Base-by-base conservation (phyloP, 192 early-diverging fungal species). In the Gonapodya prolifera region DNA sequence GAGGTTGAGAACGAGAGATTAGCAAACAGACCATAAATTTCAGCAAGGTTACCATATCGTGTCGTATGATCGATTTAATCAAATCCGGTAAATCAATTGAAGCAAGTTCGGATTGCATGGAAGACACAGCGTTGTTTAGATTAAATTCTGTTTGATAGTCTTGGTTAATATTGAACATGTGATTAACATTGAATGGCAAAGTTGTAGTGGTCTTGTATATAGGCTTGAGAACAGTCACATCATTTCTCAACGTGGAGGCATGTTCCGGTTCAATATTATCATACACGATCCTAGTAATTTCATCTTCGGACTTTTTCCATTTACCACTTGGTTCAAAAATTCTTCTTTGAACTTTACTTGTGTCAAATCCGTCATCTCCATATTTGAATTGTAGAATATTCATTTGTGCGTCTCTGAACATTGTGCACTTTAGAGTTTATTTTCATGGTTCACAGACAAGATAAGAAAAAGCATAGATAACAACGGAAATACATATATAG, bases 291-390 rank as follows among this genome's bases (percentile, higher is more conserved):
- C 90, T 92, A n/a, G 8, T 69, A n/a, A 69, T 16, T n/a, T 69
- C 45, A 85, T 91, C 98, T 83, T 87, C 90, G 75, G 87, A 87
- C 76, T 92, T 90, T 79, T 98, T 97, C 34, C 87, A 78, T 0
- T 75, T 80, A 83, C 97, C 84, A 77, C 81, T 85, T 77, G 90
- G 86, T 29, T 88, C 86, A 29, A 99, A 79, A n/a, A 84, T 87
- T 81, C 97, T 95, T 30, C 81, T 84, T 84, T 99, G 95, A 36
- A 98, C 92, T 75, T 86, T 87, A 76, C 89, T 92, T 28, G 90
- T 95, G 83, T 99, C 97, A 94, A 98, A 96, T 70, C 96, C 96
- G 82, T 99, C 97, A 80, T 99, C 97, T 73, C 97, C 97, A 82
- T 98, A 99, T 78, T 88, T 91, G 86, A 98, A 99, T 85, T 99